Base-by-base conservation (phyloP, 129 eudicot genomes). In the Flaveria robusta region DNA sequence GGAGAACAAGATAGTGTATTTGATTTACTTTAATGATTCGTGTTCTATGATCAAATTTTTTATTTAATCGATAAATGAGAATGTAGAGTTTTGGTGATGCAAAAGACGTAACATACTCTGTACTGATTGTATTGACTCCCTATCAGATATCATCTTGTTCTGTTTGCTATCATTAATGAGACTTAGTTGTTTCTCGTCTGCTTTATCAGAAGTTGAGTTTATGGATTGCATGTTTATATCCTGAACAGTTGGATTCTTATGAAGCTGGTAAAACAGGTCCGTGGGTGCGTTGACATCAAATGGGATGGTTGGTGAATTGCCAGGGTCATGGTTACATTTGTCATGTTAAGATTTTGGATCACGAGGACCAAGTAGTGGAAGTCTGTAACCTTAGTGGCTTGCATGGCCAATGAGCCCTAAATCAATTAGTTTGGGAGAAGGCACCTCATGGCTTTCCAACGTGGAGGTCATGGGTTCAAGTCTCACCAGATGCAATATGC, bases 141-240 rank as follows among this genome's bases (percentile, higher is more conserved):
- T 49, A 71, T 95, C 91, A 19, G 97, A 95, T 60, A 95, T 95
- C 96, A 95, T 91, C 79, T 95, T 86, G 46, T 96, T 89, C 39
- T 88, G 91, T 77, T 91, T 95, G 66, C 99, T 83, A 79, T 95
- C 96, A 66, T 95, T 89, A 49, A 95, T 89, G 71, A 95, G 77
- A 50, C 92, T 86, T 77, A 77, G 64, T 55, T 95, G 92, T 59
- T 91, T 96, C 71, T 95, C 97, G 78, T 95, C 97, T 3, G 94
- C 97, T 82, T 95, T 97, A 78, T 95, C 99, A 5, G 99, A 95
- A 13, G 99, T 95, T 16, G 97, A 93, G 86, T 85, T 81, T 74
- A 91, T 50, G 0, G 74, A 76, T 11, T 82, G 96, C 15, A 77
- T 84, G 79, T 81, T 87, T 66, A 88, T 74, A 55, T 90, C 96